These are phyloP conservation scores for Smallanthus sonchifolius DNA, from an alignment of 129 eudicot species.

Conservation along the genomic window DNA sequence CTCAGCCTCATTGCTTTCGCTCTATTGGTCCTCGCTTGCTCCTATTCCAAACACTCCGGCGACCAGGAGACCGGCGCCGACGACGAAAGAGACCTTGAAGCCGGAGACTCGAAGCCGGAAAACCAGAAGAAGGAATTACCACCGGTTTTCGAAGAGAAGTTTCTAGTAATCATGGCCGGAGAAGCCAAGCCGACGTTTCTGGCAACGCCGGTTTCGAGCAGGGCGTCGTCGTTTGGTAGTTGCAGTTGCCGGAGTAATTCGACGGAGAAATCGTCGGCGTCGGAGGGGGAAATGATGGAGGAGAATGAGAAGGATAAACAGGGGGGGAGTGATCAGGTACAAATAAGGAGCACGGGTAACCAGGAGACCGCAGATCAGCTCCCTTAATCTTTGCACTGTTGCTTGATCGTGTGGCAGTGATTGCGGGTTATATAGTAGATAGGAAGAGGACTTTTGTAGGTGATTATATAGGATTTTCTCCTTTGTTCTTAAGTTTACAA, in stretches of 20 bases:
- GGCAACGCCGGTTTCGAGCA: slow-evolving; percentile 53
- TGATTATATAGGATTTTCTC: neutral
- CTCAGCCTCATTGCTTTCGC: slow-evolving; percentile 73
- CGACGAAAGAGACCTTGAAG: slow-evolving; percentile 44
- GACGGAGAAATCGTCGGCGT: neutral
- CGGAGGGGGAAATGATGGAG: slow-evolving; percentile 15
- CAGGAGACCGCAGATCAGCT: neutral
- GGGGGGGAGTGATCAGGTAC: slow-evolving; percentile 21
- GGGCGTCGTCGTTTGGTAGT: slow-evolving; percentile 42
- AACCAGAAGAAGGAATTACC: neutral
- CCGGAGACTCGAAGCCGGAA: slow-evolving; percentile 24
- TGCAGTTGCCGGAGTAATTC: slow-evolving; percentile 24
- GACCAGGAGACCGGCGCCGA: slow-evolving; percentile 17
- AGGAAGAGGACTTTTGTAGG: slow-evolving; percentile 15
- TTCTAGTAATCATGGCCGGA: slow-evolving; percentile 66
- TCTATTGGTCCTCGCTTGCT: slow-evolving; percentile 62
- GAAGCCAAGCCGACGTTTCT: slow-evolving; percentile 52
- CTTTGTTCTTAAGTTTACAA: neutral
- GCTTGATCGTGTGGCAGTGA: neutral
- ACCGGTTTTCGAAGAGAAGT: slow-evolving; percentile 45
- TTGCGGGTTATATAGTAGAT: neutral
- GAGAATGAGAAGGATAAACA: slow-evolving; percentile 8
- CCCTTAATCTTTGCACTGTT: neutral
- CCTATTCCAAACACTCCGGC: slow-evolving; percentile 60
- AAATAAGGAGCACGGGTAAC: slow-evolving; percentile 20